phyloP scores from a whole-genome alignment of 2,329 filamentous ascomycete species.

The Colletotrichum liaoningense region DNA sequence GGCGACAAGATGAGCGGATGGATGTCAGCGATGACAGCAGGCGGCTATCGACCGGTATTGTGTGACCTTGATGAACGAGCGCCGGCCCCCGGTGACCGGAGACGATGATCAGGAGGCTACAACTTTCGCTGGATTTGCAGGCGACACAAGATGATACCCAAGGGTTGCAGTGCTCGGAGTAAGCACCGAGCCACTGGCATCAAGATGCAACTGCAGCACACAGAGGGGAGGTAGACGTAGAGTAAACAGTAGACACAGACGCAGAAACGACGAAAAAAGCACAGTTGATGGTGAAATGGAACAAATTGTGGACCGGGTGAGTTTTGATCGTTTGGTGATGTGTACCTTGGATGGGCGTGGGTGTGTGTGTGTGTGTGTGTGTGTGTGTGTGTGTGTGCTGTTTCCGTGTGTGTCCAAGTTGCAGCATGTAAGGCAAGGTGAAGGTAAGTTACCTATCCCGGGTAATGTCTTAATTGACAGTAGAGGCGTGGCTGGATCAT shows the following conservation, averaged over 20 bases:
- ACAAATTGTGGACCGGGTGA: constrained; percentile 22
- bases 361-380: constrained; percentile 6
- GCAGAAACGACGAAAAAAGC: constrained; percentile 17
- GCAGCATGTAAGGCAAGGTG: constrained; percentile 6
- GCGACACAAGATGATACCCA: not conserved
- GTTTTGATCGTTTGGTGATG: constrained; percentile 20
- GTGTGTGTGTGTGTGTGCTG: not conserved
- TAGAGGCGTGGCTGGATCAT: not conserved
- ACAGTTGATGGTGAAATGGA: constrained; percentile 17
- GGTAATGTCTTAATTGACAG: not conserved
- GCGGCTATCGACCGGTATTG: constrained; percentile 15
- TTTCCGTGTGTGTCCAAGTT: constrained; percentile 2
- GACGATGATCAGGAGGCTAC: constrained; percentile 3
- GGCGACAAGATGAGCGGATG: not conserved
- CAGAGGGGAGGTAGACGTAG: not conserved
- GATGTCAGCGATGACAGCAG: constrained; percentile 4
- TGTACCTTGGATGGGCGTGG: not conserved
- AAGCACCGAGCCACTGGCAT: constrained; percentile 18
- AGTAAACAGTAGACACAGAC: not conserved
- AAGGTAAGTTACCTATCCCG: not conserved
- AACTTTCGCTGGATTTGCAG: constrained; percentile 7
- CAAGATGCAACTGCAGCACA: not conserved
- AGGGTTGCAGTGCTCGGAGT: constrained; percentile 4
- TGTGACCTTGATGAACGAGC: constrained; percentile 25
- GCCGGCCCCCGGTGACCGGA: constrained; percentile 4